A percentile compares a stretch with the other conserved stretches of the same genome.
Conservation (phyloP, 176 grass and related monocot species). For the Pontederia paniculata region DNA sequence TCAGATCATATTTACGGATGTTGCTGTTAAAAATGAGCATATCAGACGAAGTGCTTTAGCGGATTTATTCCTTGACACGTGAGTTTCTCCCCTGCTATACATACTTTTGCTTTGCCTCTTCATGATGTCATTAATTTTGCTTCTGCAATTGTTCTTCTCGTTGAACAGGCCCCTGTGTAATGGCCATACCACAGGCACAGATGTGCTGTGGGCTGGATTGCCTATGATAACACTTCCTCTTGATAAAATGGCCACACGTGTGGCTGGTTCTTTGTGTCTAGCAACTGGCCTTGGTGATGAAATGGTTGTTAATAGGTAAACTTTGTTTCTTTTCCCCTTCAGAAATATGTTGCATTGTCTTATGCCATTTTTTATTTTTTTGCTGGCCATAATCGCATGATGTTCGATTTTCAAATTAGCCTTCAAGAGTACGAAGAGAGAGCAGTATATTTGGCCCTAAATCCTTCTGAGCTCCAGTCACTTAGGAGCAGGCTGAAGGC, state of each 20-base stretch:
- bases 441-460: constrained; percentile 48
- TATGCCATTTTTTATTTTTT: too few species aligned
- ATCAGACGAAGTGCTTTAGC: constrained; percentile 71
- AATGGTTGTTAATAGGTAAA: constrained; percentile 74
- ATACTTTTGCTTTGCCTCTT: not conserved
- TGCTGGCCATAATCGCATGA: too few species aligned
- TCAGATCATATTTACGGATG: constrained; percentile 88
- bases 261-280: constrained; percentile 74
- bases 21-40: constrained; percentile 86
- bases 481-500: constrained; percentile 54
- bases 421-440: constrained; percentile 78
- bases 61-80: constrained; percentile 92
- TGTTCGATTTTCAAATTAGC: constrained; percentile 28
- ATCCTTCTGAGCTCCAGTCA: constrained; percentile 47
- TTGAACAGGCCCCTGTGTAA: constrained; percentile 65
- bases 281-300: constrained; percentile 69
- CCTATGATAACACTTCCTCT: constrained; percentile 79
- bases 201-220: constrained; percentile 82
- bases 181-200: constrained; percentile 81
- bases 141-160: not conserved
- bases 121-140: not conserved
- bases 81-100: constrained; percentile 11
- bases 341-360: not conserved
- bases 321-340: not conserved
- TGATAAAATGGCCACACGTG: constrained; percentile 90